phyloP scores from a whole-genome alignment of 495 filamentous ascomycete genomes.

The Parachaetomium inaequale region DNA sequence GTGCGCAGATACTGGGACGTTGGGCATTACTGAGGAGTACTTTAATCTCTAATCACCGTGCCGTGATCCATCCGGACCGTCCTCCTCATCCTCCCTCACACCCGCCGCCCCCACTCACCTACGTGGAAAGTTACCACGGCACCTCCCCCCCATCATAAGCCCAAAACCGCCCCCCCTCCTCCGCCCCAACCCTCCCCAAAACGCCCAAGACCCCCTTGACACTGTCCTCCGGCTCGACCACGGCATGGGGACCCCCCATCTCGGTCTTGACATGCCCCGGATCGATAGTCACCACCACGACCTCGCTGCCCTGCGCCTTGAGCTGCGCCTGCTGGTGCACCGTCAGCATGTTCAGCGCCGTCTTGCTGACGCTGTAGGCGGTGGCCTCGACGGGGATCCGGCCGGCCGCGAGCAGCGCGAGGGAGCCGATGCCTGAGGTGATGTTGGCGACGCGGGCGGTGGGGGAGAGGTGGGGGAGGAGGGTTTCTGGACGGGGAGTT shows the following conservation, averaged over 20 bases:
- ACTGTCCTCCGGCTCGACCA: constrained; percentile 42
- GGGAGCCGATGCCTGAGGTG: constrained; percentile 28
- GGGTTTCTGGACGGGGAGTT: too few relatives aligned
- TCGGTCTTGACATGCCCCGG: constrained; percentile 62
- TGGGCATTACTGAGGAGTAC: too few relatives aligned
- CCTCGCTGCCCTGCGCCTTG: constrained; percentile 22
- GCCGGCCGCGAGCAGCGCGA: constrained; percentile 4
- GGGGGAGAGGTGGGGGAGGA: constrained; percentile 19
- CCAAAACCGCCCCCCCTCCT: constrained; percentile 34
- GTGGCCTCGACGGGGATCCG: constrained; percentile 18
- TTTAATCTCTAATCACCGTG: too few relatives aligned
- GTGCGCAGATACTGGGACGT: too few relatives aligned
- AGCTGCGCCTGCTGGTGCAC: constrained; percentile 37
- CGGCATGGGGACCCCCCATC: constrained; percentile 52
- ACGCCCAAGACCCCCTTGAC: constrained; percentile 33
- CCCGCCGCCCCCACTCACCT: too few relatives aligned
- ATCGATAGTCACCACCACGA: constrained; percentile 49
- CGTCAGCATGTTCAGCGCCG: constrained; percentile 39
- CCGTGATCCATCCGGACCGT: too few relatives aligned
- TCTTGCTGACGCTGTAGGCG: constrained; percentile 38
- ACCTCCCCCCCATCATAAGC: constrained; percentile 12
- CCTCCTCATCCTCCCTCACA: too few relatives aligned
- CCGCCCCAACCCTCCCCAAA: constrained; percentile 26
- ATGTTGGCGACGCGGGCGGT: constrained; percentile 30
- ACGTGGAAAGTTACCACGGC: constrained; percentile 18